A percentile compares a stretch with the other conserved stretches of the same genome.
Evolutionary conservation across 768 basidiomycete genomes (phyloP).

Genomic region (Serendipita sp.): DNA sequence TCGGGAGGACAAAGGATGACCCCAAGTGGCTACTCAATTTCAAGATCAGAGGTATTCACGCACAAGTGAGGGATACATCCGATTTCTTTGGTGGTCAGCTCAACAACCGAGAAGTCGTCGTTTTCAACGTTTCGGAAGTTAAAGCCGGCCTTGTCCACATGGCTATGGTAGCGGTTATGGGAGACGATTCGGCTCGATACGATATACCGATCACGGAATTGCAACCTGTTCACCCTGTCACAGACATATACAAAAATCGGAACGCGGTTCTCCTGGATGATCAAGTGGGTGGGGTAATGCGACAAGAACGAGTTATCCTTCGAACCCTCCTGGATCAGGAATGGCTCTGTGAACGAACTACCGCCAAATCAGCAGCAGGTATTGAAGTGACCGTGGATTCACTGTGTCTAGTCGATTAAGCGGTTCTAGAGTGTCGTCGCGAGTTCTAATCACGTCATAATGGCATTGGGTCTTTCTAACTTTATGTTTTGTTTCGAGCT

Average conservation of each 20-base stretch:
- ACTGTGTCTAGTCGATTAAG: not conserved
- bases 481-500: too few relatives aligned
- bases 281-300: not conserved
- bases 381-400: not conserved
- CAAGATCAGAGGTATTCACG: not conserved
- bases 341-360: not conserved
- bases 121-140: not conserved
- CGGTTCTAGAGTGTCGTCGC: too few relatives aligned
- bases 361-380: not conserved
- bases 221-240: not conserved
- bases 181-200: not conserved
- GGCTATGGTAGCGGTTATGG: not conserved
- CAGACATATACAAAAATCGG: not conserved
- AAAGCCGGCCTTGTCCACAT: not conserved
- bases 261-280: not conserved
- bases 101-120: not conserved
- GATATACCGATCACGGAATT: not conserved
- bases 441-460: too few relatives aligned
- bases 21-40: not conserved
- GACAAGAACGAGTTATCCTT: not conserved
- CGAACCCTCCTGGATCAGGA: not conserved
- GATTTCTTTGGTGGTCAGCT: not conserved
- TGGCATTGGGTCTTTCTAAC: too few relatives aligned
- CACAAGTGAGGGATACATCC: not conserved
- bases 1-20: not conserved